phyloP scores from a whole-genome alignment of 306 rosid species.

The Amphicarpaea edgeworthii region DNA sequence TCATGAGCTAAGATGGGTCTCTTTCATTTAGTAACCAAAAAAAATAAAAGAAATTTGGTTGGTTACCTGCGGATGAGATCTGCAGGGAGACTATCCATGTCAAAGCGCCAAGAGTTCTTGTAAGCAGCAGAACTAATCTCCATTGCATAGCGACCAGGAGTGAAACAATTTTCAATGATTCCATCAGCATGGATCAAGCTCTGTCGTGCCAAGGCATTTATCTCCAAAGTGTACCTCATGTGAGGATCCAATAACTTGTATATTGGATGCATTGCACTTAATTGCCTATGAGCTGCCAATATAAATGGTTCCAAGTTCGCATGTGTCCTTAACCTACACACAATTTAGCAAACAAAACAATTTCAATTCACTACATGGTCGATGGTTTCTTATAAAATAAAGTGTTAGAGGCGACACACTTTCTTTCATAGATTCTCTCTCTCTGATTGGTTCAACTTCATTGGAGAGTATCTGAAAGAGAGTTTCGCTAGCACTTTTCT shows the following conservation, averaged over 20 bases:
- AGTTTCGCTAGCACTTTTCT: too few relatives aligned
- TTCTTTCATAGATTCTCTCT: too few relatives aligned
- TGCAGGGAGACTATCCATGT: conserved; percentile 80
- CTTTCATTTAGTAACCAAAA: neutral
- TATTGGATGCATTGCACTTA: conserved; percentile 94
- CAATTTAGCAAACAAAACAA: neutral
- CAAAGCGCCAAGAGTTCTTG: conserved; percentile 85
- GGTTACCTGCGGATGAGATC: conserved; percentile 82
- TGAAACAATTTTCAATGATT: conserved; percentile 81
- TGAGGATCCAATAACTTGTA: conserved; percentile 92
- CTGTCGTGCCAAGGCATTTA: conserved; percentile 87
- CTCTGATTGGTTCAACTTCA: too few relatives aligned
- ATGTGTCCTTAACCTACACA: conserved; percentile 83
- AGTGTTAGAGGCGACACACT: too few relatives aligned
- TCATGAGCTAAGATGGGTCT: too few relatives aligned
- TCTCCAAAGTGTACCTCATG: conserved; percentile 92
- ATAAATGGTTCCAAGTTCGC: conserved; percentile 83
- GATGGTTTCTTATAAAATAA: too few relatives aligned
- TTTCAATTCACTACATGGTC: neutral
- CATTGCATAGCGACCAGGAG: conserved; percentile 90
- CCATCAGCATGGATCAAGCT: conserved; percentile 73
- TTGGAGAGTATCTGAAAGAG: too few relatives aligned
- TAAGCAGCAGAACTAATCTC: conserved; percentile 88
- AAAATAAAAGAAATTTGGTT: neutral
- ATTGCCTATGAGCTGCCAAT: conserved; percentile 84